These are phyloP conservation scores for Diddensiella caesifluorescens DNA, from an alignment of 805 yeast species.

Conservation along the genomic window DNA sequence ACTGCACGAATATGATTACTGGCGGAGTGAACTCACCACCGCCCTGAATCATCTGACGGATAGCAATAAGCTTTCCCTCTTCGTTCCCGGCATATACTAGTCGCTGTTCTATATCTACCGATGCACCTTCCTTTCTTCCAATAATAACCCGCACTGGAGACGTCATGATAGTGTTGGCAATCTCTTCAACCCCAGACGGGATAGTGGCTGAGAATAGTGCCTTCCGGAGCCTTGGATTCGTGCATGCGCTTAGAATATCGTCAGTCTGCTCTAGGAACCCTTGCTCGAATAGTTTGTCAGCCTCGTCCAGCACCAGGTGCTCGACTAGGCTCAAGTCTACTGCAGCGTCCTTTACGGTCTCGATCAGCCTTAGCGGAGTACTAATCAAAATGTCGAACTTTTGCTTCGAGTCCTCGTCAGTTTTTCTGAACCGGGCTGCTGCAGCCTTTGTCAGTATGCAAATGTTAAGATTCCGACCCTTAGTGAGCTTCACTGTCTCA, in stretches of 20 bases:
- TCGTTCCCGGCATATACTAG: constrained; percentile 86
- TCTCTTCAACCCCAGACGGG: constrained; percentile 86
- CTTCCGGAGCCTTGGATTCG: constrained; percentile 45
- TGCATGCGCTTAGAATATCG: constrained; percentile 59
- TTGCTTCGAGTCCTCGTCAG: constrained; percentile 47
- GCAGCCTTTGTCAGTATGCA: constrained; percentile 71
- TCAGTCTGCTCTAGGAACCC: constrained; percentile 88
- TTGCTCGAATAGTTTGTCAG: constrained; percentile 85
- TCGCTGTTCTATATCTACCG: constrained; percentile 73
- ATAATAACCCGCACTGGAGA: constrained; percentile 82
- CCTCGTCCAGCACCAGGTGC: constrained; percentile 85
- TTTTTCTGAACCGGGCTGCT: constrained; percentile 51
- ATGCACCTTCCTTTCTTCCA: constrained; percentile 93
- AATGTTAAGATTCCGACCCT: constrained; percentile 45
- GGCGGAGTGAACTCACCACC: constrained; percentile 87
- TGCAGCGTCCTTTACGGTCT: constrained; percentile 57
- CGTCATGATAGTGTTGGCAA: constrained; percentile 78
- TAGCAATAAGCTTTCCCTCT: constrained; percentile 89
- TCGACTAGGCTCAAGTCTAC: constrained; percentile 62
- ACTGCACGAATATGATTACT: constrained; percentile 83
- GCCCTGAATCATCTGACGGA: constrained; percentile 71
- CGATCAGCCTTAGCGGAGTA: constrained; percentile 86
- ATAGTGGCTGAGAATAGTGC: constrained; percentile 93
- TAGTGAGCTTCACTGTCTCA: constrained; percentile 54
- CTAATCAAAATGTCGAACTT: constrained; percentile 77